Conservation (phyloP, 1,284 basidiomycete species). For the Thecaphora frezii region DNA sequence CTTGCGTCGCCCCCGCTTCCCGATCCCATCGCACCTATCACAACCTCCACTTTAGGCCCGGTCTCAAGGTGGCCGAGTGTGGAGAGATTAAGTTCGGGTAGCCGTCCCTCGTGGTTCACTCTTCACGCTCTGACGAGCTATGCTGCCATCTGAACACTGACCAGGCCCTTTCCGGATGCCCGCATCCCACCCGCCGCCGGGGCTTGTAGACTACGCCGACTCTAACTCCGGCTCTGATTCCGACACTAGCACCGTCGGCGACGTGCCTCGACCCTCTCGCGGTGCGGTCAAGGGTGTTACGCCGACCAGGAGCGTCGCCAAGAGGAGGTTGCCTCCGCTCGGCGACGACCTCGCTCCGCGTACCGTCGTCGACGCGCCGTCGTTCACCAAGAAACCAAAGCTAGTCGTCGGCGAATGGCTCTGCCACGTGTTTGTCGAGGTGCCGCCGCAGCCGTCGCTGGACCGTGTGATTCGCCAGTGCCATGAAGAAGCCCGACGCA, state of each 20-base stretch:
- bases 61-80: no score
- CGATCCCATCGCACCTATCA: no score
- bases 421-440: slow-evolving; percentile 34
- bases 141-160: no score
- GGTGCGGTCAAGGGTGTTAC: no score
- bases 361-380: background rate
- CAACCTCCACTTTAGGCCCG: no score
- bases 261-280: background rate
- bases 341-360: slow-evolving; percentile 4
- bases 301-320: background rate
- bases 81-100: no score
- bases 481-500: background rate
- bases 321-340: slow-evolving; percentile 18
- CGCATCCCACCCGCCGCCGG: no score
- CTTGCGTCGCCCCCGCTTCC: no score
- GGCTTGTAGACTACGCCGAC: slow-evolving; percentile 9
- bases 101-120: no score
- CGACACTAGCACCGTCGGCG: background rate
- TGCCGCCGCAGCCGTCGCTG: background rate
- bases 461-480: background rate
- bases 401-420: slow-evolving; percentile 31
- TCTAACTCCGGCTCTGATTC: slow-evolving; percentile 8
- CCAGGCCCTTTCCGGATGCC: no score
- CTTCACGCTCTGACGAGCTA: no score
- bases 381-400: background rate